Conservation (phyloP, 768 basidiomycete genomes). For the Amanita muscaria region DNA sequence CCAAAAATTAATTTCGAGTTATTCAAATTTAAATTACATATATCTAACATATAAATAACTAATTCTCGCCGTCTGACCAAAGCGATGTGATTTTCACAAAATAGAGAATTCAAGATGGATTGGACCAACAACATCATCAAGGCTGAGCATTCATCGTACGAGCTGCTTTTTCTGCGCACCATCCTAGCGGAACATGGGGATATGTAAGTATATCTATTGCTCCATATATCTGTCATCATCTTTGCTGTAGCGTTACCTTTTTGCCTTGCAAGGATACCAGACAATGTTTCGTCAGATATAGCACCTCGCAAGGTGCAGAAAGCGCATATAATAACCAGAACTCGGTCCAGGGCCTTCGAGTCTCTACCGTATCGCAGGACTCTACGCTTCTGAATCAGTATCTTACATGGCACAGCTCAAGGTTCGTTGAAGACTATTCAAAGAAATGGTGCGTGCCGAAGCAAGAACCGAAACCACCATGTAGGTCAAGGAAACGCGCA, state of each 20-base stretch:
- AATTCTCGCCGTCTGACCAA: no score
- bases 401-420: not conserved
- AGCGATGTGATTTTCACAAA: no score
- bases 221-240: conserved; percentile 13
- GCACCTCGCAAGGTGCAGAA: not conserved
- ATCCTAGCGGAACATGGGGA: conserved; percentile 16
- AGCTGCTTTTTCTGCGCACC: conserved; percentile 12
- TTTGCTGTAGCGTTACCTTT: not conserved
- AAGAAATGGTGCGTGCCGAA: no score
- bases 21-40: no score
- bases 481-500: no score
- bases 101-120: no score
- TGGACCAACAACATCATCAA: conserved; percentile 19
- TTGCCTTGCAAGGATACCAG: conserved; percentile 2
- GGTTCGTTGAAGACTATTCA: not conserved
- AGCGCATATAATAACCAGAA: not conserved
- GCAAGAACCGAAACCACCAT: no score
- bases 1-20: no score
- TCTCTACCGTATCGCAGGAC: not conserved
- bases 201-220: not conserved
- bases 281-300: conserved; percentile 18
- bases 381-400: not conserved
- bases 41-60: no score
- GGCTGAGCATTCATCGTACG: conserved; percentile 15
- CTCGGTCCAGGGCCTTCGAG: not conserved